These are phyloP conservation scores for Hypoxylon perforatum DNA, from an alignment of 495 filamentous ascomycete genomes.

Conservation along the genomic window DNA sequence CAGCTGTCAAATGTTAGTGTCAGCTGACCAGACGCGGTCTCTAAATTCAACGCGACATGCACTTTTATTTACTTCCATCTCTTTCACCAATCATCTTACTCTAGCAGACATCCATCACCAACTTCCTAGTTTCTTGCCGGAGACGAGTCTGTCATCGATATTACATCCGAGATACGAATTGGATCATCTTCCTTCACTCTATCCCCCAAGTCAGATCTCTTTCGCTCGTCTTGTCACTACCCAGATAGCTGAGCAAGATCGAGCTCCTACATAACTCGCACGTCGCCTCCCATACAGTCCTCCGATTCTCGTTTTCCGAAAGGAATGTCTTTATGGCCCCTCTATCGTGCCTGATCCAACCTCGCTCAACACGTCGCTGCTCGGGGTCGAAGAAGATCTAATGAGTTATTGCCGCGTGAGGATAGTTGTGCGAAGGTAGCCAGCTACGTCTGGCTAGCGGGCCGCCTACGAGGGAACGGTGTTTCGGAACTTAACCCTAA, in stretches of 20 bases:
- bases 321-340: conserved; percentile 67
- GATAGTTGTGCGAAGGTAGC: conserved; percentile 45
- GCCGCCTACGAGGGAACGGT: conserved; percentile 61
- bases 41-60: conserved; percentile 25
- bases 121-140: conserved; percentile 34
- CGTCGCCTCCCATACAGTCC: conserved; percentile 74
- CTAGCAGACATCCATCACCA: conserved; percentile 39
- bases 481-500: conserved; percentile 87
- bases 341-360: conserved; percentile 28
- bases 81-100: conserved; percentile 41
- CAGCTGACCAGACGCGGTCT: conserved; percentile 20
- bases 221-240: conserved; percentile 45
- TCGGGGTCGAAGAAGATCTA: conserved; percentile 33
- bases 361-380: conserved; percentile 46
- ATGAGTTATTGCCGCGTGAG: conserved; percentile 44
- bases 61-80: conserved; percentile 27
- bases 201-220: conserved; percentile 42
- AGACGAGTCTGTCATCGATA: conserved; percentile 33
- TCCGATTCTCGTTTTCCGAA: conserved; percentile 72
- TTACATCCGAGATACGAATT: conserved; percentile 40
- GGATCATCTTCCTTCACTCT: conserved; percentile 13
- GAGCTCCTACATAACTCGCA: conserved; percentile 58
- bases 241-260: conserved; percentile 23
- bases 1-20: background rate
- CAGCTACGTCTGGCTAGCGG: conserved; percentile 37